Conservation (phyloP, 495 filamentous ascomycete genomes). For the Aspergillus bridgeri region DNA sequence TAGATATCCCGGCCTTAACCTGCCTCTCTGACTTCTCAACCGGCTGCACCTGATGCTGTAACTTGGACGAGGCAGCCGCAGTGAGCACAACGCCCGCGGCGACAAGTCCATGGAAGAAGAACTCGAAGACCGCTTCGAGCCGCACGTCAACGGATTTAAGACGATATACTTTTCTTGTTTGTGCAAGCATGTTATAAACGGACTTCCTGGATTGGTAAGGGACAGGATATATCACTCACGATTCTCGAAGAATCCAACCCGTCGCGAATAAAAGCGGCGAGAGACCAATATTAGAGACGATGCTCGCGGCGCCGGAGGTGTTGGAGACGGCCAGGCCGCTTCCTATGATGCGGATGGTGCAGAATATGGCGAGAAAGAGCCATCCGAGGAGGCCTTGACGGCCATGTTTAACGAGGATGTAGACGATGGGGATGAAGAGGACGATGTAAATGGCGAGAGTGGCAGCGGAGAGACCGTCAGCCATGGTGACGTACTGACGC, state of each 20-base stretch:
- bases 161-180: constrained; percentile 3
- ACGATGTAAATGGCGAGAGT: constrained; percentile 34
- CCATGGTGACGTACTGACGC: neutral
- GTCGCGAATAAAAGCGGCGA: constrained; percentile 40
- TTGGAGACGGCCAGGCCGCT: constrained; percentile 26
- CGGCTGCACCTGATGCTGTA: neutral
- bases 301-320: constrained; percentile 24
- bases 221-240: constrained; percentile 36
- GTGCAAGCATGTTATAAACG: no score
- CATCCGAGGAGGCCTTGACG: constrained; percentile 34
- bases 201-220: constrained; percentile 2
- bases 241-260: constrained; percentile 37
- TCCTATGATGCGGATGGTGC: constrained; percentile 32
- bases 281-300: constrained; percentile 40
- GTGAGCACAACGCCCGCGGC: neutral
- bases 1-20: neutral
- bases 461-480: constrained; percentile 27
- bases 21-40: neutral
- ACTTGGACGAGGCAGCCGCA: neutral
- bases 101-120: constrained; percentile 15
- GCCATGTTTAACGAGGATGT: constrained; percentile 32
- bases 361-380: constrained; percentile 37
- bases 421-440: constrained; percentile 28
- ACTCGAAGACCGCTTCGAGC: constrained; percentile 20
- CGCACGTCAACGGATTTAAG: neutral